Evolutionary conservation across 805 yeast species (phyloP).

Genomic region (Jamesozyma gamospora): DNA sequence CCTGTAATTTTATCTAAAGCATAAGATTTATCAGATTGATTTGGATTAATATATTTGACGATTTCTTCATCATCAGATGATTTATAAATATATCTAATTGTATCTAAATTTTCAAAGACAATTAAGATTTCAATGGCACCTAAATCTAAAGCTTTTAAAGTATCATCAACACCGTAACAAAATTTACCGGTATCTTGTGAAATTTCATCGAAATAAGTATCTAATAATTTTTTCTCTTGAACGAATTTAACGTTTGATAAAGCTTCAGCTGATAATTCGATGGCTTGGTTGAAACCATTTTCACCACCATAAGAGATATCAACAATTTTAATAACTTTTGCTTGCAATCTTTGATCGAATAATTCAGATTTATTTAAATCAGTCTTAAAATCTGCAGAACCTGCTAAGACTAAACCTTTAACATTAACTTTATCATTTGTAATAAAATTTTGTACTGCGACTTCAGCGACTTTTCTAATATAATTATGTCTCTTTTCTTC

Average conservation of each 20-base stretch:
- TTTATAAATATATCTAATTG: conserved; percentile 72
- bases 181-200: conserved; percentile 95
- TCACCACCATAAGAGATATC: conserved; percentile 99
- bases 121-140: conserved; percentile 93
- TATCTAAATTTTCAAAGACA: conserved; percentile 86
- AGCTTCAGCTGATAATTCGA: conserved; percentile 94
- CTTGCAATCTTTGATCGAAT: conserved; percentile 81
- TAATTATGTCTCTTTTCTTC: conserved; percentile 98
- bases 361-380: conserved; percentile 88
- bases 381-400: conserved; percentile 97
- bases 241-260: conserved; percentile 94
- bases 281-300: conserved; percentile 98
- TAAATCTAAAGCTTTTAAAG: conserved; percentile 88
- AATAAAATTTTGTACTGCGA: conserved; percentile 93
- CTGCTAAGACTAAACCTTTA: conserved; percentile 91
- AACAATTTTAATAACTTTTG: conserved; percentile 82
- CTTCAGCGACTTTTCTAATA: conserved; percentile 96
- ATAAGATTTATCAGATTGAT: conserved; percentile 61
- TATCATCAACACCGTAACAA: conserved; percentile 96
- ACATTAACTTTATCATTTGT: conserved; percentile 91
- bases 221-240: conserved; percentile 93
- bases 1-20: conserved; percentile 79
- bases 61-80: conserved; percentile 73
- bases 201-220: conserved; percentile 89
- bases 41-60: conserved; percentile 63